Evolutionary conservation across 1,139 yeast species (phyloP), one percentile per base, ranked within the genome.

Genomic region (Kodamaea fungicola): DNA sequence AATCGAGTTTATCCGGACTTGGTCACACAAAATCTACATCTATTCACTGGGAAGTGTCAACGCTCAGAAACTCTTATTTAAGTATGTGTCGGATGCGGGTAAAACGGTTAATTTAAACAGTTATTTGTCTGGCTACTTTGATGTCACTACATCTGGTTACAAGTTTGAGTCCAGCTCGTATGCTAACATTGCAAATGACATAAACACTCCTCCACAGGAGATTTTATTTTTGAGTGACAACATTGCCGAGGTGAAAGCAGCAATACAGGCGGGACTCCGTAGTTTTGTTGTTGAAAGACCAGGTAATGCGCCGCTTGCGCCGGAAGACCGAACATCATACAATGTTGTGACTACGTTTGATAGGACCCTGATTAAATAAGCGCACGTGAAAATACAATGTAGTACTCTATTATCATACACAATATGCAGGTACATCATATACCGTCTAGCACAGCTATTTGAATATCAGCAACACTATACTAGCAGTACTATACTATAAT

Each of bases 11-110:
- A 76, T 89, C 39, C 12, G 35, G 2, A 27, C 13, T 8, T 27
- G 16, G 33, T 42, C 6, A 47, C 46, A 7, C 12, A 61, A 64
- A 6, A 66, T 87, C 0, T 86, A 72, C 54, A 88, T 90, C 12
- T 90, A 90, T 60, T 88, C 97, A 0, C 85, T 95, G n/a, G 97
- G 97, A 1, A 83, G 94, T 35, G 78, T 90, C 25, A 75, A 79
- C 40, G 97, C 97, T 0, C 97, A 90, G 52, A 81, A 81, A 45
- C 63, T 89, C 42, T 64, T 90, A 41, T 87, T 90, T 54, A 71
- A 71, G 0, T 76, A 86, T 54, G 90, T 85, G 5, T 59, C 63
- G 32, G 61, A 52, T 27, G 45, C 54, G 8, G 46, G 42, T 0
- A 51, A 52, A 6, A 9, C 32, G 10, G 49, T 60, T 12, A 83